These are phyloP conservation scores for Nadsonia commutata DNA, from an alignment of 1,139 yeast species.

Conservation along the genomic window DNA sequence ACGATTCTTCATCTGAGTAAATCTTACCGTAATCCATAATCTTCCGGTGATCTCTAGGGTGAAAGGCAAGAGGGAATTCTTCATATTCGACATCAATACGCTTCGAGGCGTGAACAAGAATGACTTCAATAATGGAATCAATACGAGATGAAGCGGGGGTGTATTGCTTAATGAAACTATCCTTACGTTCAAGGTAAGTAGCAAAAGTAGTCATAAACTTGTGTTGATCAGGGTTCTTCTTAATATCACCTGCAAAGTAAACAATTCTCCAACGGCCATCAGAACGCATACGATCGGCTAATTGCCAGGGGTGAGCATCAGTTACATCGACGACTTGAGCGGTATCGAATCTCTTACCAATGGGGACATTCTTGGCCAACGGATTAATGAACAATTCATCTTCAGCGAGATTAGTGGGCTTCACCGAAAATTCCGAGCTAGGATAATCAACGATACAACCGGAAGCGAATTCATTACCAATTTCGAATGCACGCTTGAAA, in stretches of 20 bases:
- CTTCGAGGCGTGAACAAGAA: conserved; percentile 18
- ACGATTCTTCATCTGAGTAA: conserved; percentile 17
- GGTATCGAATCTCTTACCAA: conserved; percentile 21
- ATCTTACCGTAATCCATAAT: conserved; percentile 24
- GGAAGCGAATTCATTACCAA: conserved; percentile 23
- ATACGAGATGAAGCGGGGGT: conserved; percentile 19
- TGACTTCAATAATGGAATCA: conserved; percentile 19
- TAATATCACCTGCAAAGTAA: conserved; percentile 20
- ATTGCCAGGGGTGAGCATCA: conserved; percentile 19
- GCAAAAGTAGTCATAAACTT: conserved; percentile 12
- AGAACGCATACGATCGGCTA: conserved; percentile 19
- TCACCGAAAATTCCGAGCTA: conserved; percentile 13
- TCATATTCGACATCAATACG: conserved; percentile 17
- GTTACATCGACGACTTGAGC: conserved; percentile 18
- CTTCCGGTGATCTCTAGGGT: conserved; percentile 19
- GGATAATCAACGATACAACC: conserved; percentile 23
- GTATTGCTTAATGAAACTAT: conserved; percentile 16
- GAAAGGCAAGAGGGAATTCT: conserved; percentile 22
- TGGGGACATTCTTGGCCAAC: conserved; percentile 18
- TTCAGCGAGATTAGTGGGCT: conserved; percentile 7
- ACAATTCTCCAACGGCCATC: conserved; percentile 22
- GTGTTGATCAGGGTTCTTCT: conserved; percentile 8
- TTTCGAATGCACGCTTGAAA: conserved; percentile 19
- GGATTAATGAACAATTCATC: conserved; percentile 6
- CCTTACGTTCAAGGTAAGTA: conserved; percentile 11